Evolutionary conservation across 2,329 filamentous ascomycete species (phyloP), one percentile per base, ranked within the genome.

Genomic region (Phialophora tarda): DNA sequence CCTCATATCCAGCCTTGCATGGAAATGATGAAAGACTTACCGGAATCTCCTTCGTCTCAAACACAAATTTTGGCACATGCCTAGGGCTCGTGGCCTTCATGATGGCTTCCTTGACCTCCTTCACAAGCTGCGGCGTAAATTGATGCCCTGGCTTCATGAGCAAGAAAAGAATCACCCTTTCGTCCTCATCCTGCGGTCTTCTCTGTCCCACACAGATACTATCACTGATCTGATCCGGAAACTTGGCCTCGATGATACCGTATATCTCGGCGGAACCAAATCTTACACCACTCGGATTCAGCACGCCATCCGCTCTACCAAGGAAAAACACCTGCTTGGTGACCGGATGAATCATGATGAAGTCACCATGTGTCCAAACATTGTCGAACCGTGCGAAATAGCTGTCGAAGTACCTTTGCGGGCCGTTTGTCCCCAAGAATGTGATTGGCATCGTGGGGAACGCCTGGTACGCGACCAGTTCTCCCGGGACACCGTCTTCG

Each of bases 251-350:
- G 30, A 98, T 81, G n/a, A 97, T 84, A 76, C 97, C 97, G 79
- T 98, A 98, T 23, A 99, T 97, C 81, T 99, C 95, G 0, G 94
- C 93, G 34, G 89, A 93, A 4, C 94, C 94, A 75, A 99, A 98
- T 0, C 94, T 84, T 21, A 99, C 92, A 2, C 95, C 95, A 0
- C 90, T 87, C 0, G 95, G 95, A 76, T 99, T 99, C 14, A 72
- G 59, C 51, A 73, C 72, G 24, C 71, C 72, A 50, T 75, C 71
- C 1, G 87, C 89, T 1, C 91, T 83, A 1, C 90, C 90, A 0
- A 91, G 83, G 71, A 93, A 89, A 12, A 85, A 76, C 5, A 92
- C 75, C 62, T 86, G 84, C 6, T 86, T 85, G 0, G 91, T 93
- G 3, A 78, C 70, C 0, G 91, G 90, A 73, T 94, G 87, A 14